A percentile compares a stretch with the other conserved stretches of the same genome.
These are phyloP conservation scores for Ramichloridium luteum DNA, from an alignment of 2,329 filamentous ascomycete species.

Conservation along the genomic window DNA sequence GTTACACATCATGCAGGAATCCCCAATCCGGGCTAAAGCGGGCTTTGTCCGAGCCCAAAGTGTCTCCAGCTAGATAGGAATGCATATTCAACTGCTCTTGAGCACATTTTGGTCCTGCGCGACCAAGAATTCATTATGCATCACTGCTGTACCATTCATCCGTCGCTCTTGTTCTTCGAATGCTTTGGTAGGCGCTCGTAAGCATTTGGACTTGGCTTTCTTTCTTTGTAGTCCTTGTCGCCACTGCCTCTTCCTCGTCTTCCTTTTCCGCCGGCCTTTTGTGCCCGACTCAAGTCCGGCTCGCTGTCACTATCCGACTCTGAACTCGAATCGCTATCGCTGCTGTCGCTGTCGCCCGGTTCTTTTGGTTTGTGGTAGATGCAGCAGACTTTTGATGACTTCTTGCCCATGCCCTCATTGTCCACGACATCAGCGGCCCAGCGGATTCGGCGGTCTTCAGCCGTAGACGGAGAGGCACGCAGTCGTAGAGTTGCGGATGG, in stretches of 20 bases:
- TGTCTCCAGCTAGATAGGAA: too few relatives aligned
- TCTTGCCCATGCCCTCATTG: slow-evolving; percentile 88
- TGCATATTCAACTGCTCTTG: too few relatives aligned
- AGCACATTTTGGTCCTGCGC: too few relatives aligned
- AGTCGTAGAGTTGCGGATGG: slow-evolving; percentile 27
- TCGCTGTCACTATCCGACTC: slow-evolving; percentile 40
- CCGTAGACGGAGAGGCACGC: slow-evolving; percentile 24
- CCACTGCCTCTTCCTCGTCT: slow-evolving; percentile 35
- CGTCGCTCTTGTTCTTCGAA: slow-evolving; percentile 19
- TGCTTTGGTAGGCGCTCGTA: slow-evolving; percentile 63
- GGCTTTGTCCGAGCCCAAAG: too few relatives aligned
- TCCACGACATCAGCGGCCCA: slow-evolving; percentile 92
- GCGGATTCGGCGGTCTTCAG: slow-evolving; percentile 53
- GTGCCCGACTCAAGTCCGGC: slow-evolving; percentile 38
- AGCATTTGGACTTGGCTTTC: slow-evolving; percentile 62
- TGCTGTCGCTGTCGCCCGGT: slow-evolving; percentile 70
- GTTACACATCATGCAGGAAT: too few relatives aligned
- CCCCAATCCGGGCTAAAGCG: too few relatives aligned
- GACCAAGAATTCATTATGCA: too few relatives aligned
- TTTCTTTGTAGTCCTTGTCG: slow-evolving; percentile 29
- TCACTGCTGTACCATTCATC: slow-evolving; percentile 9
- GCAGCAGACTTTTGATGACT: slow-evolving; percentile 98
- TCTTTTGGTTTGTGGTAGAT: slow-evolving; percentile 85
- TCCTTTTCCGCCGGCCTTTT: slow-evolving; percentile 28
- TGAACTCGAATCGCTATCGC: slow-evolving; percentile 46